Base-by-base conservation (phyloP, 305 asterid species). In the Fraxinus dipetala region DNA sequence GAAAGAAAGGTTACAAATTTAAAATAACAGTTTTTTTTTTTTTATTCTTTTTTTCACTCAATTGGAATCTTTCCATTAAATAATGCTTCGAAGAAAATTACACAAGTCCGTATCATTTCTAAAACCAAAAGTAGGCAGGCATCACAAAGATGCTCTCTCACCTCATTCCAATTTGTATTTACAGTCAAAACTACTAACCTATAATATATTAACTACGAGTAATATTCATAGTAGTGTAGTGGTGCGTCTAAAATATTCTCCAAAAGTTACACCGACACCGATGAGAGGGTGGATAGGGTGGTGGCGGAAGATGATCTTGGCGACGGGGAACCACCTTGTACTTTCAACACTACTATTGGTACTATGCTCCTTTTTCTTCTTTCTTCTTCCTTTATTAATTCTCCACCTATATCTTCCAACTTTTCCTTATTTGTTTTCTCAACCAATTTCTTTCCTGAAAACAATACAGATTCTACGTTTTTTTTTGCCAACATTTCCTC, bases 261-360 rank as follows among this genome's bases (percentile, higher is more conserved):
- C 1, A 1, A 40, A 40, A 40, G 14, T 40, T 40, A 40, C 32
- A 24, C 16, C 6, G 72, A 63, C 32, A 26, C 14, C 16, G 93
- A 88, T 4, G 95, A 92, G 11, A 82, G 72, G 28, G 92, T 87
- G 51, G 97, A 91, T 22, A 88, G 77, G 10, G 93, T 92, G n/a
- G 97, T 93, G 79, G 93, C 92, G 0, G 95, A 92, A 1, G 97
- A 93, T 26, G 97, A 88, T 79, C 95, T 65, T 0, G 97, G 93
- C 0, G 98, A 87, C 5, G 86, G 78, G 1, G 81, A 63, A 63
- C 32, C 72, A 22, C 16, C 72, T 24, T 63, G 72, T 77, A 88
- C 79, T 87, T 63, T 86, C 59, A 86, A 40, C 24, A 85, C 13
- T 32, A 91, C 96, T 0, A 90, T 87, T 0, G 95, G 89, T 31